These are phyloP conservation scores for Dipteronia dyeriana DNA, from an alignment of 345 rosid genomes.

Conservation along the genomic window DNA sequence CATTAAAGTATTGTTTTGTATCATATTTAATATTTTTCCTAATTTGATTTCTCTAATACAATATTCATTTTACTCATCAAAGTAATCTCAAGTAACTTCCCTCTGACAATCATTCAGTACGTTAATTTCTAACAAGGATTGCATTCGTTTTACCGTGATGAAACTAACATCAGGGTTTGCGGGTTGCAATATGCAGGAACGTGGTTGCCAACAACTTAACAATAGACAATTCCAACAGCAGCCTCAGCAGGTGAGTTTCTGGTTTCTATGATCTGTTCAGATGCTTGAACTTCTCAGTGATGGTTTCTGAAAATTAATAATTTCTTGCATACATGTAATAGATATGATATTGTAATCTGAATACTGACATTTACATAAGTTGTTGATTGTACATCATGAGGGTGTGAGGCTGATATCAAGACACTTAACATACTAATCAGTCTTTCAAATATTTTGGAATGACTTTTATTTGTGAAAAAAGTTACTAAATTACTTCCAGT, in stretches of 20 bases:
- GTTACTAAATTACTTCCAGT: neutral
- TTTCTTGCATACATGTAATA: neutral
- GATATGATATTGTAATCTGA: neutral
- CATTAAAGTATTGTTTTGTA: neutral
- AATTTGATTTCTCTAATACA: neutral
- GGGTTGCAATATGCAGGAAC: slow-evolving; percentile 55
- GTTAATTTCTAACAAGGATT: neutral
- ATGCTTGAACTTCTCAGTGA: neutral
- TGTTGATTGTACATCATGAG: neutral
- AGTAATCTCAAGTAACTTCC: neutral
- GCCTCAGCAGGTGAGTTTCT: slow-evolving; percentile 32
- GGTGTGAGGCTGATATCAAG: too few species aligned
- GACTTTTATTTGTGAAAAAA: neutral
- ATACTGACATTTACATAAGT: neutral
- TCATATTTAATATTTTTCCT: neutral
- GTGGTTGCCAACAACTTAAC: slow-evolving; percentile 73
- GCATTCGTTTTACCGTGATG: neutral
- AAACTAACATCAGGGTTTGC: slow-evolving; percentile 14
- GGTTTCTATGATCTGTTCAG: neutral
- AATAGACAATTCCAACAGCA: slow-evolving; percentile 35
- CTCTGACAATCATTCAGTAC: neutral
- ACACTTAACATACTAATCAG: neutral
- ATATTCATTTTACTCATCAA: neutral
- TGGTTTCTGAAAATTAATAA: neutral
- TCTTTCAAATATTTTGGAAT: neutral